These are phyloP conservation scores for Colletotrichum phormii DNA, from an alignment of 2,329 filamentous ascomycete genomes.

Conservation along the genomic window DNA sequence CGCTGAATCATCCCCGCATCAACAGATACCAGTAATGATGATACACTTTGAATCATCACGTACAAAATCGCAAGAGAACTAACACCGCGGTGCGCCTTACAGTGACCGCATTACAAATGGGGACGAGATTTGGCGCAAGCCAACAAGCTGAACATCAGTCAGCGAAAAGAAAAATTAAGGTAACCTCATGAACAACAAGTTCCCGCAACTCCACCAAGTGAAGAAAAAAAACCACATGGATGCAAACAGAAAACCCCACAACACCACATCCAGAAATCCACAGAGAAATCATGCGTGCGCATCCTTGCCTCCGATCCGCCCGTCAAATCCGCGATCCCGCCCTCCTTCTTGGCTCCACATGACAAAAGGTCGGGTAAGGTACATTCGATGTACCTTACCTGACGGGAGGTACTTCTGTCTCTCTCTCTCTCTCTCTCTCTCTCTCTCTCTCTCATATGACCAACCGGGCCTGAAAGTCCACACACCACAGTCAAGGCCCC, in stretches of 20 bases:
- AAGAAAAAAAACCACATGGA: not conserved
- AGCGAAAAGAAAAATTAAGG: not conserved
- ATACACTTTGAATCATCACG: not conserved
- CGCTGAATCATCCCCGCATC: not conserved
- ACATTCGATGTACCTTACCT: not conserved
- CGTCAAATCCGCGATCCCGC: slow-evolving; percentile 27
- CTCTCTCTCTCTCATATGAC: not conserved
- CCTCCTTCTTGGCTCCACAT: not conserved
- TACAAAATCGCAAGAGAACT: not conserved
- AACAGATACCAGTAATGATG: not conserved
- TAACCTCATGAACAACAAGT: not conserved
- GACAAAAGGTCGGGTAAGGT: not conserved
- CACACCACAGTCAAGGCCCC: not conserved
- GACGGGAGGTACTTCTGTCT: too few species aligned
- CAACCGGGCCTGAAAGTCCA: not conserved
- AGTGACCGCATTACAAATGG: not conserved
- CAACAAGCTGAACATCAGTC: not conserved
- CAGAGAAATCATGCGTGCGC: not conserved
- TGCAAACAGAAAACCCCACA: not conserved
- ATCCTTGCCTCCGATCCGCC: slow-evolving; percentile 29
- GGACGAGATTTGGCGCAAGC: not conserved
- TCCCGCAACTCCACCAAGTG: not conserved
- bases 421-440: not conserved
- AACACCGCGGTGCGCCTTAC: not conserved
- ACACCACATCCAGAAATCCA: not conserved